Conservation (phyloP, 2,329 filamentous ascomycete species). For the Aspergillus pseudoviridinutans region DNA sequence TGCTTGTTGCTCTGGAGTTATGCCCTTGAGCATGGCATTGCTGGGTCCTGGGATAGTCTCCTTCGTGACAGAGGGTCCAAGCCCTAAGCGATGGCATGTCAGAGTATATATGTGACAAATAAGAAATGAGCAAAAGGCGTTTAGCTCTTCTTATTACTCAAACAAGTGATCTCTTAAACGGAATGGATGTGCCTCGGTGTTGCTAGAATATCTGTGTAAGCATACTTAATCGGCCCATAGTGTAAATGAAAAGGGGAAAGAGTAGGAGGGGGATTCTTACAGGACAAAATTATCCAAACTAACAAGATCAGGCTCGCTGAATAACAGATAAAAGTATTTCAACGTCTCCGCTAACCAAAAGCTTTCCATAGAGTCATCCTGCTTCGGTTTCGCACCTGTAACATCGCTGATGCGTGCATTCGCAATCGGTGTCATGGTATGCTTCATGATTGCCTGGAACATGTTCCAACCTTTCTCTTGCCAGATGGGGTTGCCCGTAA, state of each 20-base stretch:
- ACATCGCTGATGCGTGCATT: conserved; percentile 38
- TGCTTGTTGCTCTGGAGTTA: too few relatives aligned
- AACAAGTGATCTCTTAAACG: neutral
- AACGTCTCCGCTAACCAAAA: conserved; percentile 37
- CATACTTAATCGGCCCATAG: neutral
- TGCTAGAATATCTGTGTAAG: conserved; percentile 5
- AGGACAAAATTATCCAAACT: conserved; percentile 34
- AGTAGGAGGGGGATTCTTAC: conserved; percentile 11
- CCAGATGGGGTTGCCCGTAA: conserved; percentile 48
- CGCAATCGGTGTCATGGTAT: conserved; percentile 34
- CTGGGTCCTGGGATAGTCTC: too few relatives aligned
- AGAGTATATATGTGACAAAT: neutral
- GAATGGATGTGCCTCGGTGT: conserved; percentile 24
- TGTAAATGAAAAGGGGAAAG: neutral
- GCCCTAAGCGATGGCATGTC: neutral
- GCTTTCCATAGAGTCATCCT: conserved; percentile 31
- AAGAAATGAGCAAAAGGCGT: neutral
- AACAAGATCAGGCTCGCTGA: conserved; percentile 26
- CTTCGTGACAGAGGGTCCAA: too few relatives aligned
- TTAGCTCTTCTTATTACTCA: neutral
- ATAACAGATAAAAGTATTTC: conserved; percentile 36
- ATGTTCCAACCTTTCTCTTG: conserved; percentile 42
- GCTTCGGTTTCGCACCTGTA: conserved; percentile 10
- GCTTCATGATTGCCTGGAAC: conserved; percentile 38
- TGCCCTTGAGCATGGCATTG: too few relatives aligned